phyloP scores from a whole-genome alignment of 306 rosid species.

The Calophaca sinica region DNA sequence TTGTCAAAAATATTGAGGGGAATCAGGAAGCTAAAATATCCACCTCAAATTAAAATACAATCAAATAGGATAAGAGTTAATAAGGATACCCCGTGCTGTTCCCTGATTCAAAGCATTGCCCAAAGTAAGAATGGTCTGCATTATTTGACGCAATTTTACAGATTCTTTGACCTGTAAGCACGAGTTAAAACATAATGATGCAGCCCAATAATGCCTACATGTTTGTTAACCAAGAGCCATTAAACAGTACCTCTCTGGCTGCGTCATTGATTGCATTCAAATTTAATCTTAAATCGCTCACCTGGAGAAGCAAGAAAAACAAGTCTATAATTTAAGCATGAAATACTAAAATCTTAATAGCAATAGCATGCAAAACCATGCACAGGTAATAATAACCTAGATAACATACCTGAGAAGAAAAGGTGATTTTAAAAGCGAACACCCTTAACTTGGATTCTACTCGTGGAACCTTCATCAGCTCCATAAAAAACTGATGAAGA shows the following conservation, averaged over 20 bases:
- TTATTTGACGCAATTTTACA: conserved; percentile 86
- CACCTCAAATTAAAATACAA: conserved; percentile 34
- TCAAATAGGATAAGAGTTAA: conserved; percentile 24
- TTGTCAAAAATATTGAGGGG: conserved; percentile 20
- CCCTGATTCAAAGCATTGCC: conserved; percentile 99
- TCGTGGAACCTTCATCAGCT: conserved; percentile 98
- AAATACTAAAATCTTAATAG: conserved; percentile 17
- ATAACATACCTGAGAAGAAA: conserved; percentile 80
- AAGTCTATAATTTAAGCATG: conserved; percentile 41
- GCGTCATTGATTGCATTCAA: conserved; percentile 84
- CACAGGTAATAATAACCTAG: conserved; percentile 13
- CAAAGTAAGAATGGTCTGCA: conserved; percentile 98
- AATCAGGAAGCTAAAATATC: conserved; percentile 17
- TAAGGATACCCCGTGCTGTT: conserved; percentile 81
- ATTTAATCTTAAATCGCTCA: conserved; percentile 73
- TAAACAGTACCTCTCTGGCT: conserved; percentile 76
- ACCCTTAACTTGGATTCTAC: conserved; percentile 95
- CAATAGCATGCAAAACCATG: conserved; percentile 41
- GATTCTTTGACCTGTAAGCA: conserved; percentile 91
- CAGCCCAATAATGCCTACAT: conserved; percentile 27
- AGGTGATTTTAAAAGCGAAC: conserved; percentile 91
- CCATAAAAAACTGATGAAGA: conserved; percentile 78
- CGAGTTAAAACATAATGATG: conserved; percentile 39
- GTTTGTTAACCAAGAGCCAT: conserved; percentile 42
- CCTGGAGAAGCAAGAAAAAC: conserved; percentile 60